These are phyloP conservation scores for Inonotus hispidus DNA, from an alignment of 1,284 basidiomycete species.

Conservation along the genomic window DNA sequence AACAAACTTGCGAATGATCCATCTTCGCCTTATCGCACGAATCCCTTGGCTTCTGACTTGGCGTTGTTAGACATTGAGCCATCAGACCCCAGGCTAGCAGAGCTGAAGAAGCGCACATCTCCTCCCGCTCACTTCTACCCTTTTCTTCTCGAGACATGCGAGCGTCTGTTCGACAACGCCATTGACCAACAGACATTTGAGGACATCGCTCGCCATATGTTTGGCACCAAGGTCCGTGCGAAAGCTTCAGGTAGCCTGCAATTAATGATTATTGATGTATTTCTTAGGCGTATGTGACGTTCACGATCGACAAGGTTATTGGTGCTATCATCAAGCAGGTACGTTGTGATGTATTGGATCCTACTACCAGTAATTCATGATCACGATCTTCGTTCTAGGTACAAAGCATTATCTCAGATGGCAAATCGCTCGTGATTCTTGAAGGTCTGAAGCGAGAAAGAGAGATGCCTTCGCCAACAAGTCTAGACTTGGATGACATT, in stretches of 20 bases:
- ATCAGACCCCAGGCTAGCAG: slow-evolving; percentile 23
- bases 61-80: slow-evolving; percentile 27
- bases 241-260: background rate
- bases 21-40: slow-evolving; percentile 24
- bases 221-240: slow-evolving; percentile 65
- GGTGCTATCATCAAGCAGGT: slow-evolving; percentile 86
- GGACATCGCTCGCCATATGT: slow-evolving; percentile 88
- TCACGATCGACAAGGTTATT: slow-evolving; percentile 91
- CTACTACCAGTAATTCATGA: background rate
- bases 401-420: slow-evolving; percentile 74
- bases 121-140: slow-evolving; percentile 69
- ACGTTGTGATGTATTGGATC: slow-evolving; percentile 24
- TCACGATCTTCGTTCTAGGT: slow-evolving; percentile 38
- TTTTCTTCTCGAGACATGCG: slow-evolving; percentile 81
- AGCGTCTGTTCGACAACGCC: slow-evolving; percentile 89
- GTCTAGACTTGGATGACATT: slow-evolving; percentile 82
- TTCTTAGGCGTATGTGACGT: slow-evolving; percentile 72
- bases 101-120: slow-evolving; percentile 24
- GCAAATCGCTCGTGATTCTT: slow-evolving; percentile 81
- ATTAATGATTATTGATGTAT: background rate
- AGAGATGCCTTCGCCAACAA: slow-evolving; percentile 53
- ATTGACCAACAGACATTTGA: slow-evolving; percentile 86
- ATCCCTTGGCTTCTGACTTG: slow-evolving; percentile 31
- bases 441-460: slow-evolving; percentile 78
- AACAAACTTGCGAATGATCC: slow-evolving; percentile 39